These are phyloP conservation scores for Psilocybe tampanensis DNA, from an alignment of 768 basidiomycete genomes.

Conservation along the genomic window DNA sequence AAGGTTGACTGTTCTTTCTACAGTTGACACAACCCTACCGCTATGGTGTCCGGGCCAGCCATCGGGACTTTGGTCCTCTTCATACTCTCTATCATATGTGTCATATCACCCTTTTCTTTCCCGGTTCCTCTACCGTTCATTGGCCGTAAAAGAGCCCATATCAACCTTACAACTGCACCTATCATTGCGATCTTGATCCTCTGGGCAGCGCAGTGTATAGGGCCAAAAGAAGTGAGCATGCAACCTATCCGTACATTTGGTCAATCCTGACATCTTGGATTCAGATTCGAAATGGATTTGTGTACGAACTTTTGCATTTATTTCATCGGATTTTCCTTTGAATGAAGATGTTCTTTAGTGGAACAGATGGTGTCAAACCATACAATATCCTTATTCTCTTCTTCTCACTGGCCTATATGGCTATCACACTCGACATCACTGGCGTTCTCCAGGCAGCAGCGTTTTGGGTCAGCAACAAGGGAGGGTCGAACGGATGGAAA, in stretches of 20 bases:
- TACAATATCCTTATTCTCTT: slow-evolving; percentile 95
- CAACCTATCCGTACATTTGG: too few relatives aligned
- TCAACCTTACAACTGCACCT: slow-evolving; percentile 58
- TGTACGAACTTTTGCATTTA: slow-evolving; percentile 6
- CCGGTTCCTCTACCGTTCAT: slow-evolving; percentile 35
- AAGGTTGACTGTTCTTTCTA: background rate
- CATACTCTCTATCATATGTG: slow-evolving; percentile 53
- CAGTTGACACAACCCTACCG: background rate
- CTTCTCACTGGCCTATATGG: slow-evolving; percentile 89
- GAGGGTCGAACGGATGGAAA: slow-evolving; percentile 69
- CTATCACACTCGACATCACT: slow-evolving; percentile 87
- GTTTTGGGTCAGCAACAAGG: slow-evolving; percentile 48
- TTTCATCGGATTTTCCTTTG: background rate
- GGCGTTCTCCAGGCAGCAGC: slow-evolving; percentile 71
- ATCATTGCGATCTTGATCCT: slow-evolving; percentile 52
- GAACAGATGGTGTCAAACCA: slow-evolving; percentile 72
- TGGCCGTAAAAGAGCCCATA: slow-evolving; percentile 33
- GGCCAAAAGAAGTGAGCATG: slow-evolving; percentile 27
- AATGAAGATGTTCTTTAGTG: slow-evolving; percentile 1
- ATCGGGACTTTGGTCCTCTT: slow-evolving; percentile 56
- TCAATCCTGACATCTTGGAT: background rate
- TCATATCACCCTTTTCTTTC: slow-evolving; percentile 44
- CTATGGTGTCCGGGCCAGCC: slow-evolving; percentile 37
- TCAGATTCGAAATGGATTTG: slow-evolving; percentile 17
- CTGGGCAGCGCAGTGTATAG: slow-evolving; percentile 59